Evolutionary conservation across 768 basidiomycete genomes (phyloP).

Genomic region (Sporobolomyces pararoseus): DNA sequence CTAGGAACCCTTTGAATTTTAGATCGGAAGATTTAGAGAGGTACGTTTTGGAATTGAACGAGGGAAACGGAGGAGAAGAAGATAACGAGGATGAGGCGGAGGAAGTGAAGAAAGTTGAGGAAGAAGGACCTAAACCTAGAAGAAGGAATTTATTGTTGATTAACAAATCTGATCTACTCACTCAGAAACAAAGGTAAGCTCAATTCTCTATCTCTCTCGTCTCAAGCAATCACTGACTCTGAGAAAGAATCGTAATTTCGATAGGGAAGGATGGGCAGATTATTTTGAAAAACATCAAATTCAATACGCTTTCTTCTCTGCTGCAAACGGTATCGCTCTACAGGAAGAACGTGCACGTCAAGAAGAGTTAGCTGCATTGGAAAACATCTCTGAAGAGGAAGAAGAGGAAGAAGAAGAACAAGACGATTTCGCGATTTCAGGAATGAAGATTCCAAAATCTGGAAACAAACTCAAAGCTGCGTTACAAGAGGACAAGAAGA

Average conservation of each 20-base stretch:
- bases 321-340: constrained; percentile 75
- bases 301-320: constrained; percentile 87
- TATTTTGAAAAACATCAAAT: constrained; percentile 74
- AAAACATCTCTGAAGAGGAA: constrained; percentile 44
- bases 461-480: constrained; percentile 50
- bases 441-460: constrained; percentile 42
- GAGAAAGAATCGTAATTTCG: not conserved
- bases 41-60: constrained; percentile 70
- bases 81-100: constrained; percentile 65
- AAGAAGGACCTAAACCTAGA: constrained; percentile 58
- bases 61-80: constrained; percentile 55
- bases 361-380: constrained; percentile 45
- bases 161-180: constrained; percentile 93
- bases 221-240: not conserved
- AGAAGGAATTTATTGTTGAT: constrained; percentile 77
- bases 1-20: constrained; percentile 86
- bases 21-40: constrained; percentile 85
- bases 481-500: constrained; percentile 45
- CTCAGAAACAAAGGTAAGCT: constrained; percentile 72
- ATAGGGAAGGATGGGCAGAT: constrained; percentile 81
- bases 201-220: too few species aligned
- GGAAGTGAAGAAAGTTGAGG: constrained; percentile 65
- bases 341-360: constrained; percentile 63
- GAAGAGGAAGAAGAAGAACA: constrained; percentile 46
- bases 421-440: constrained; percentile 43